Percentiles rank a stretch among this genome's conserved stretches.
Evolutionary conservation across 2,329 filamentous ascomycete genomes (phyloP).

Genomic region (Lomentospora prolificans): DNA sequence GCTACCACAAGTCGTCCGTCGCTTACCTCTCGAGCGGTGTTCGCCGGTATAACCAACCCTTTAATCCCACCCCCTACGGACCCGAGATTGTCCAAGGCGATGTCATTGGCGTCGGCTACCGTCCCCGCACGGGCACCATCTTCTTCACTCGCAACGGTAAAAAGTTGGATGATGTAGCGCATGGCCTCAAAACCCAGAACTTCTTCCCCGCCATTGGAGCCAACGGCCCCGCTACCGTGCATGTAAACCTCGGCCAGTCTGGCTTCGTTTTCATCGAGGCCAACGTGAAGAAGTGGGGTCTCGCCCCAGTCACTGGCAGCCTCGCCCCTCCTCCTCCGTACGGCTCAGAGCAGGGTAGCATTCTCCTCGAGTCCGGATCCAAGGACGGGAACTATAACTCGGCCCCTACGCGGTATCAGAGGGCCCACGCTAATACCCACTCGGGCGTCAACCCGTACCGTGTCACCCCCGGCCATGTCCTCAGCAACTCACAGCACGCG

Average conservation of each 20-base stretch:
- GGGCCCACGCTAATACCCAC: slow-evolving; percentile 35
- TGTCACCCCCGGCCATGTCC: slow-evolving; percentile 27
- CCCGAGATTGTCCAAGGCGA: slow-evolving; percentile 85
- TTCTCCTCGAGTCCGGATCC: slow-evolving; percentile 77
- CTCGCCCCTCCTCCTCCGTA: slow-evolving; percentile 93
- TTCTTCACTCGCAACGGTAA: slow-evolving; percentile 99
- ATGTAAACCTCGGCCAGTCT: slow-evolving; percentile 96
- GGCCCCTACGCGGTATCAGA: slow-evolving; percentile 8
- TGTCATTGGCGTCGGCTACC: slow-evolving; percentile 90
- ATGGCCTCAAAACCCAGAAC: slow-evolving; percentile 88
- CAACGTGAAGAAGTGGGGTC: slow-evolving; percentile 98
- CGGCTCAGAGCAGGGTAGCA: slow-evolving; percentile 92
- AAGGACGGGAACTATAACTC: slow-evolving; percentile 42
- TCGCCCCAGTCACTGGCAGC: slow-evolving; percentile 91
- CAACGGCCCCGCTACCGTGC: slow-evolving; percentile 82
- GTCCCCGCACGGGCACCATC: slow-evolving; percentile 84
- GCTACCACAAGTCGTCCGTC: slow-evolving; percentile 85
- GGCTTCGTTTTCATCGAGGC: slow-evolving; percentile 99
- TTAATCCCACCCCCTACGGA: slow-evolving; percentile 68
- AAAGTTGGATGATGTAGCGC: slow-evolving; percentile 86
- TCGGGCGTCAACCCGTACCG: slow-evolving; percentile 13
- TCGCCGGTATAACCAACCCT: slow-evolving; percentile 88
- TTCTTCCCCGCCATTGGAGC: slow-evolving; percentile 97
- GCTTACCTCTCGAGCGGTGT: slow-evolving; percentile 84
- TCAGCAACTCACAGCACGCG: slow-evolving; percentile 56